Percentiles rank a stretch among this genome's conserved stretches.
These are phyloP conservation scores for Rubia yunnanensis DNA, from an alignment of 257 asterid genomes.

Conservation along the genomic window DNA sequence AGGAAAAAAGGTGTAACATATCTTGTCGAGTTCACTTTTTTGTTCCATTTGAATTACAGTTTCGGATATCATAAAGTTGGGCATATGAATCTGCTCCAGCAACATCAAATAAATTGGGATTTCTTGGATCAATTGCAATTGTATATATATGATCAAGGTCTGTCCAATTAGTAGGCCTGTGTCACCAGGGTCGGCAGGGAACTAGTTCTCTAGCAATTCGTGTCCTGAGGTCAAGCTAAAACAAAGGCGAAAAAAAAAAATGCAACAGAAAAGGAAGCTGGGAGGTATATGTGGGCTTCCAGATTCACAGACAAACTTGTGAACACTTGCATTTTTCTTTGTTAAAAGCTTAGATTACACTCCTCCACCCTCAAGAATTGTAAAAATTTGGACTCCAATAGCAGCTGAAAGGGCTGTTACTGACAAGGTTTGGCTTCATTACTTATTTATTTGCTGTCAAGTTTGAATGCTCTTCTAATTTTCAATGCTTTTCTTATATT, in stretches of 20 bases:
- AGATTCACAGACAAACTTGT: slow-evolving; percentile 74
- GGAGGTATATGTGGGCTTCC: slow-evolving; percentile 75
- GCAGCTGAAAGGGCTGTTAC: slow-evolving; percentile 58
- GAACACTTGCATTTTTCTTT: slow-evolving; percentile 60
- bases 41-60: slow-evolving; percentile 56
- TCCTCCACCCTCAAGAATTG: slow-evolving; percentile 49
- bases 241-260: too few relatives aligned
- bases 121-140: slow-evolving; percentile 80
- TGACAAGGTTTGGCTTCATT: slow-evolving; percentile 42
- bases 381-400: slow-evolving; percentile 75
- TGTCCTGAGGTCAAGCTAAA: slow-evolving; percentile 71
- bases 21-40: slow-evolving; percentile 56
- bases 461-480: background rate
- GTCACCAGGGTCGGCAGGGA: slow-evolving; percentile 62
- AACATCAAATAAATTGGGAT: slow-evolving; percentile 71
- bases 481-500: background rate
- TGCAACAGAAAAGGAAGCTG: background rate
- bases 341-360: slow-evolving; percentile 56
- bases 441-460: background rate
- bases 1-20: too few relatives aligned
- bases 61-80: slow-evolving; percentile 78
- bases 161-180: too few relatives aligned
- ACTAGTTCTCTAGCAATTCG: slow-evolving; percentile 51
- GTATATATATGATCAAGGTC: too few relatives aligned
- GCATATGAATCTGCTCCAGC: slow-evolving; percentile 87